Base-by-base conservation (phyloP, 768 basidiomycete genomes). In the Mycena vulgaris region DNA sequence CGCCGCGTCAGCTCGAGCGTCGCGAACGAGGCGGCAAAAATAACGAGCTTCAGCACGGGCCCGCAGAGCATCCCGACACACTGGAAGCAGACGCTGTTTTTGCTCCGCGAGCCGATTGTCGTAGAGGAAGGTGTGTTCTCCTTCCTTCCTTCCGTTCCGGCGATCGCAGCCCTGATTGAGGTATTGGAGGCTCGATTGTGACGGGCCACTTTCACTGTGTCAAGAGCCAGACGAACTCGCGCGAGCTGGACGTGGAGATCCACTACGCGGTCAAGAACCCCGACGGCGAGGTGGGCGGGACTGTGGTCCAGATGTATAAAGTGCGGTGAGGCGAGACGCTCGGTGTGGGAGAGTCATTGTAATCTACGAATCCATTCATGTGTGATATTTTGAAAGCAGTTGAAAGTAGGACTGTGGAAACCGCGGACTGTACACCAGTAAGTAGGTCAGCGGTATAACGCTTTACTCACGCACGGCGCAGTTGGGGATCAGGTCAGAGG, bases 51-150 rank as follows among this genome's bases (percentile, higher is more conserved):
- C 81, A 97, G 95, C 74, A 99, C 97, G 0, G 95, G 97, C 0
- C 96, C 97, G 13, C 83, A 83, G 74, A 96, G 94, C 66, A 89
- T 89, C 27, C 90, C 95, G 13, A 99, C 97, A 30, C 97, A 99
- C 79, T 99, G 97, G 97, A 96, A 96, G 78, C 97, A 99, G 78
- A 96, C 97, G 0, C 75, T 95, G 3, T 98, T 99, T 81, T 80
- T 99, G 73, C 85, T 99, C 66, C 84, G 88, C 52, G 90, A 96
- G 63, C 93, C 95, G 0, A 88, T 98, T 60, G 76, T 80, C n/a
- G 90, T 94, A 2, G 86, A 88, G 5, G 91, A 94, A 84, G 95
- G 95, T 93, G 45, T 19, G 89, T 80, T 3, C 2, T 47, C 25
- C n/a, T 35, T 25, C 11, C 58, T 13, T 28, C 21, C n/a, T 27